Conservation (phyloP, 306 rosid species). For the Vigna unguiculata region DNA sequence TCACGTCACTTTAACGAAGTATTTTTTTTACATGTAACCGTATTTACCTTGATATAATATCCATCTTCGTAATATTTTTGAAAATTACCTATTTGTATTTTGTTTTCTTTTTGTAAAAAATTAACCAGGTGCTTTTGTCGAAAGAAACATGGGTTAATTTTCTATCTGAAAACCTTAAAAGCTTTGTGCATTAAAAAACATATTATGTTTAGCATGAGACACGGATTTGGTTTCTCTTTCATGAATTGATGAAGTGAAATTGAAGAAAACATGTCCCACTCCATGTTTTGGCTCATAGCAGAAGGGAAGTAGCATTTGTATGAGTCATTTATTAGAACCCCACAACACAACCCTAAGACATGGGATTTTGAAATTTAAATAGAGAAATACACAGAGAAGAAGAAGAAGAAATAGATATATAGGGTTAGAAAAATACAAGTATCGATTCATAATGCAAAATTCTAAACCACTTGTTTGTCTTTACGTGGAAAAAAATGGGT, state of each 20-base stretch:
- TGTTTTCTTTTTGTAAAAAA: too few species aligned
- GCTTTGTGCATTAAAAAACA: not conserved
- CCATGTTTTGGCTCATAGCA: constrained; percentile 6
- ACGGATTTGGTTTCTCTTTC: not conserved
- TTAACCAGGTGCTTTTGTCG: too few species aligned
- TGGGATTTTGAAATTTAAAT: constrained; percentile 40
- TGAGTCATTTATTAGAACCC: constrained; percentile 19
- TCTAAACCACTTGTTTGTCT: constrained; percentile 21
- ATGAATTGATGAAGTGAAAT: not conserved
- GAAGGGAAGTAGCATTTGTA: not conserved
- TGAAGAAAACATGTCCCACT: not conserved
- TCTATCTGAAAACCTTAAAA: too few species aligned
- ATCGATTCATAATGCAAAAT: not conserved
- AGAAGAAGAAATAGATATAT: not conserved
- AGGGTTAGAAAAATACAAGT: not conserved
- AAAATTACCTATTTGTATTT: too few species aligned
- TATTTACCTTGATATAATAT: too few species aligned
- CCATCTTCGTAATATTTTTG: too few species aligned
- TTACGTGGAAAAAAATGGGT: constrained; percentile 8
- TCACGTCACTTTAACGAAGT: too few species aligned
- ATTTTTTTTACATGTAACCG: too few species aligned
- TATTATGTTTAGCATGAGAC: not conserved
- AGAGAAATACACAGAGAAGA: not conserved
- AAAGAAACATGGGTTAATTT: too few species aligned
- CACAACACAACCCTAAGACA: not conserved